These are phyloP conservation scores for Exophiala lecanii-corni DNA, from an alignment of 2,329 filamentous ascomycete species.

Conservation along the genomic window DNA sequence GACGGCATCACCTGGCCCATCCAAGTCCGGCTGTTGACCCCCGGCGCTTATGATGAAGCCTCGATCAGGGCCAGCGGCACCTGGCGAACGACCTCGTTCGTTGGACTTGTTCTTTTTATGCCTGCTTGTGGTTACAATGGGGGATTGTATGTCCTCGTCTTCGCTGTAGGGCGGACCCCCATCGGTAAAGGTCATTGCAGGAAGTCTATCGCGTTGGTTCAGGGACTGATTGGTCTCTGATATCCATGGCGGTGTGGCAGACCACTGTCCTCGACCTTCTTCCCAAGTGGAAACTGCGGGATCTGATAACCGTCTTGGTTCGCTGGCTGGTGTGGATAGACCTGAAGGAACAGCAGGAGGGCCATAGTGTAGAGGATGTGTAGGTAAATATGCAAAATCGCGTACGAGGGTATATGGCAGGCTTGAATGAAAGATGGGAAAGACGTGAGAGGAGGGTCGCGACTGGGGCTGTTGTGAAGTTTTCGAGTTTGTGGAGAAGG, in stretches of 20 bases:
- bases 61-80: conserved; percentile 53
- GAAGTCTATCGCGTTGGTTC: conserved; percentile 59
- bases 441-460: conserved; percentile 73
- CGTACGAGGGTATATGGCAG: conserved; percentile 84
- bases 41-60: conserved; percentile 64
- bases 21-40: conserved; percentile 63
- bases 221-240: conserved; percentile 35
- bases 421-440: conserved; percentile 78
- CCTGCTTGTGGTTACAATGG: conserved; percentile 73
- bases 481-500: conserved; percentile 69
- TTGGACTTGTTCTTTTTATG: conserved; percentile 79
- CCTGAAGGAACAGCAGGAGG: conserved; percentile 76
- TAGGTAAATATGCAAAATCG: conserved; percentile 85
- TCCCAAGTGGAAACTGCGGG: conserved; percentile 71
- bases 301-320: conserved; percentile 76
- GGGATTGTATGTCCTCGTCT: conserved; percentile 90
- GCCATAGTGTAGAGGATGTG: conserved; percentile 88
- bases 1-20: conserved; percentile 73
- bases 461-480: conserved; percentile 54
- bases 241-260: conserved; percentile 43
- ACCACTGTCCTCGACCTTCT: conserved; percentile 55
- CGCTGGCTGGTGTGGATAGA: conserved; percentile 78
- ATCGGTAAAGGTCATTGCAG: conserved; percentile 78
- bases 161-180: conserved; percentile 84
- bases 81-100: conserved; percentile 46